Evolutionary conservation across 2,329 filamentous ascomycete species (phyloP).

Genomic region (Diaporthe sp.): DNA sequence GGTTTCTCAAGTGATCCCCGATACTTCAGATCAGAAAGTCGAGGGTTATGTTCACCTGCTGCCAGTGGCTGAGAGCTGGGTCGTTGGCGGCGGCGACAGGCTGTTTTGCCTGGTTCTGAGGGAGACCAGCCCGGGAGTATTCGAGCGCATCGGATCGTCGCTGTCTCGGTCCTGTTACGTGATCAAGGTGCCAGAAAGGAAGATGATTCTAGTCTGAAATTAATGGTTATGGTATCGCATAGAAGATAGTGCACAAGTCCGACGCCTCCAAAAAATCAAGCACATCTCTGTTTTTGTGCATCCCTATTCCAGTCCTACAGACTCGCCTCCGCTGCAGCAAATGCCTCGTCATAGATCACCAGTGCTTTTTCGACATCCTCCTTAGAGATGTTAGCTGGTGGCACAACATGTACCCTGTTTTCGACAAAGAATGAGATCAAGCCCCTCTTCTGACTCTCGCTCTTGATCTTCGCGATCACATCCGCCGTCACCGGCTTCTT

Average conservation of each 20-base stretch:
- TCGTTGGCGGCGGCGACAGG: background rate
- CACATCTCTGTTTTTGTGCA: too few relatives aligned
- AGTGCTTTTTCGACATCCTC: conserved; percentile 39
- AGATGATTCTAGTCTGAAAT: background rate
- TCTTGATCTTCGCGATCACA: conserved; percentile 38
- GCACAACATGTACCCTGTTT: conserved; percentile 40
- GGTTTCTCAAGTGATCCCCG: background rate
- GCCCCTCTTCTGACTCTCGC: conserved; percentile 33
- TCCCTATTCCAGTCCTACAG: background rate
- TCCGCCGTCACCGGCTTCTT: conserved; percentile 31
- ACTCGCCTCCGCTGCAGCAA: conserved; percentile 27
- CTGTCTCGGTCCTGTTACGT: background rate
- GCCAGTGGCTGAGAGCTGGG: background rate
- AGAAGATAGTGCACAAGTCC: background rate
- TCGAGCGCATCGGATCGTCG: conserved; percentile 1
- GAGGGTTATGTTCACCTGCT: conserved; percentile 19
- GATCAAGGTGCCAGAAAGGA: conserved; percentile 1
- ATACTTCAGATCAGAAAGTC: background rate
- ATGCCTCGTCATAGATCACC: conserved; percentile 39
- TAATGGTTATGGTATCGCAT: background rate
- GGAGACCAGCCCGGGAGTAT: background rate
- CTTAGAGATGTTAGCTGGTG: conserved; percentile 33
- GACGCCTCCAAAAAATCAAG: background rate
- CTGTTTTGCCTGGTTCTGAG: conserved; percentile 2
- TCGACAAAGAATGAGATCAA: conserved; percentile 39